These are phyloP conservation scores for Eugenia klotzschiana DNA, from an alignment of 441 rosid genomes.

Conservation along the genomic window DNA sequence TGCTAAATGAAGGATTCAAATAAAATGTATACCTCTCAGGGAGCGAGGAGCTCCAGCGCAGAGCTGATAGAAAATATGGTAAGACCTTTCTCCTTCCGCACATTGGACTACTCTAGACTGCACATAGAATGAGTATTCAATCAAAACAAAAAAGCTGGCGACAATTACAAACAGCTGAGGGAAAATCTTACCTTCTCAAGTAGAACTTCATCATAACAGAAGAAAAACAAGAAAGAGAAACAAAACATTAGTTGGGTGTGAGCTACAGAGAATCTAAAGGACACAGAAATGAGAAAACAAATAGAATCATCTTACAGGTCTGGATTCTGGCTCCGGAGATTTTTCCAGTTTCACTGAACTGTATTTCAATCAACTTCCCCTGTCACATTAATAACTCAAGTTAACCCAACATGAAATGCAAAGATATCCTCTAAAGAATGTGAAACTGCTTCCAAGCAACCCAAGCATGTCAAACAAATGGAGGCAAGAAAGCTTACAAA, in stretches of 20 bases:
- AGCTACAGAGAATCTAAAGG: constrained; percentile 16
- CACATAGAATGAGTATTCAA: constrained; percentile 8
- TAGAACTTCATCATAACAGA: constrained; percentile 43
- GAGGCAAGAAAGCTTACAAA: constrained; percentile 52
- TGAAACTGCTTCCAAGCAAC: neutral
- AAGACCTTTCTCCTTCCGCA: constrained; percentile 93
- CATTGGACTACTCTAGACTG: constrained; percentile 99
- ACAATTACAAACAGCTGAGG: neutral
- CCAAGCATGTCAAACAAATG: neutral
- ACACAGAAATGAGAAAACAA: neutral
- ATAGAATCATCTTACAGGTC: constrained; percentile 57
- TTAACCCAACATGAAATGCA: constrained; percentile 4
- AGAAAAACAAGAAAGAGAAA: constrained; percentile 4
- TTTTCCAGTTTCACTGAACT: constrained; percentile 93
- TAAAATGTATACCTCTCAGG: constrained; percentile 49
- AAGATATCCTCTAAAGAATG: neutral
- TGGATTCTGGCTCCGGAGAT: constrained; percentile 95
- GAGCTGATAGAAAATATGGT: constrained; percentile 97
- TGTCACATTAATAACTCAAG: constrained; percentile 19
- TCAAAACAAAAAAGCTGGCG: neutral
- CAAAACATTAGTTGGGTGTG: constrained; percentile 12
- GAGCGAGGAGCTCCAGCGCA: constrained; percentile 81
- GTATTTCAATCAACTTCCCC: constrained; percentile 97
- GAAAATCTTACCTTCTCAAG: constrained; percentile 80
- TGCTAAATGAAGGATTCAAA: neutral